Conservation (phyloP, 2,329 filamentous ascomycete species). For the Verticillium albo-atrum region DNA sequence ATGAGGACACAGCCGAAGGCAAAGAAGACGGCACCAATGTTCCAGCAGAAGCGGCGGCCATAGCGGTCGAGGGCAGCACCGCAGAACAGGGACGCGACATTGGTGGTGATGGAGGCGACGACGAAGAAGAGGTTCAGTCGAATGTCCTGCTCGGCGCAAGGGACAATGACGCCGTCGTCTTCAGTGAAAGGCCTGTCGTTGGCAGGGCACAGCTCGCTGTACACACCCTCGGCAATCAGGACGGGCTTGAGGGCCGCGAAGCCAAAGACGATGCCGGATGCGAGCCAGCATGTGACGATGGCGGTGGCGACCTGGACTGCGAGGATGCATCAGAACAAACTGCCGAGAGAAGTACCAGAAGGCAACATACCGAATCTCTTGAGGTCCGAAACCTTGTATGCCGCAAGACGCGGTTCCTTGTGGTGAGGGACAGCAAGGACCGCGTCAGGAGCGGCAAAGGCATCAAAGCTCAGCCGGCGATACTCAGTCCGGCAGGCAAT, state of each 20-base stretch:
- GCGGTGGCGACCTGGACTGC: slow-evolving; percentile 66
- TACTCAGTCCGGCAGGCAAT: slow-evolving; percentile 1
- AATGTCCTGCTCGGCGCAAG: slow-evolving; percentile 49
- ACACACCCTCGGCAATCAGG: slow-evolving; percentile 68
- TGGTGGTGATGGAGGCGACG: slow-evolving; percentile 40
- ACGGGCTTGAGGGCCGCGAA: slow-evolving; percentile 86
- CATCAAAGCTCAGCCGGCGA: slow-evolving; percentile 21
- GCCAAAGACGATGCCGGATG: slow-evolving; percentile 74
- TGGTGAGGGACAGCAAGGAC: slow-evolving; percentile 3
- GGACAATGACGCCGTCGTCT: slow-evolving; percentile 22
- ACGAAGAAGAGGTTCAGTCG: slow-evolving; percentile 63
- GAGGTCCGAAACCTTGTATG: slow-evolving; percentile 23
- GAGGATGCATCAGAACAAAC: neutral
- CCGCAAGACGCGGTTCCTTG: slow-evolving; percentile 19
- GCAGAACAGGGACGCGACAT: slow-evolving; percentile 61
- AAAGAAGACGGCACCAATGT: slow-evolving; percentile 56
- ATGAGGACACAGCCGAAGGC: slow-evolving; percentile 55
- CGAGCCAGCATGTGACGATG: slow-evolving; percentile 69
- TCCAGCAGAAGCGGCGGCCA: slow-evolving; percentile 58
- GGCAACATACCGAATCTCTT: slow-evolving; percentile 18
- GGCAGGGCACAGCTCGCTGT: slow-evolving; percentile 31
- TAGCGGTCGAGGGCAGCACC: slow-evolving; percentile 64
- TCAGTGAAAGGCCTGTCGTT: neutral
- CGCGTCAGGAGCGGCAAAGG: slow-evolving; percentile 15
- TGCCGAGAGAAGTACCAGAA: neutral